phyloP scores from a whole-genome alignment of 495 filamentous ascomycete species.

The Stereocaulon alpinum region DNA sequence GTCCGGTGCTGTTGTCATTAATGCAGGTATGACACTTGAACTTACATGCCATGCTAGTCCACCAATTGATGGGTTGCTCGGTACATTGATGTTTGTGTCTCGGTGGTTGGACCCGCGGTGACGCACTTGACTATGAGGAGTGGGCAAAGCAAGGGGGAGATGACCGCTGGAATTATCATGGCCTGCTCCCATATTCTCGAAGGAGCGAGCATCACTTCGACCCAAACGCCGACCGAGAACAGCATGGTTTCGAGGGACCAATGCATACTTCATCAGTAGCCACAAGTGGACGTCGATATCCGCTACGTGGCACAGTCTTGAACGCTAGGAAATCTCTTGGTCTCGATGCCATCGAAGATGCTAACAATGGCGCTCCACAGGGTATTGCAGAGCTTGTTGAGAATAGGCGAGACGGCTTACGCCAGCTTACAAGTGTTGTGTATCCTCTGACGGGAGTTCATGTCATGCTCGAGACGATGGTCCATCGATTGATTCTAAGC shows the following conservation, averaged over 20 bases:
- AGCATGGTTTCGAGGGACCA: constrained; percentile 25
- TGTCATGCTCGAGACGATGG: background rate
- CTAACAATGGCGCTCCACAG: constrained; percentile 25
- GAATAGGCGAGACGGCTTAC: constrained; percentile 26
- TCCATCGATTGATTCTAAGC: background rate
- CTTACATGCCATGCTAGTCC: too few relatives aligned
- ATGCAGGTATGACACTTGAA: too few relatives aligned
- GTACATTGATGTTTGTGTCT: too few relatives aligned
- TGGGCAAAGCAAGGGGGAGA: constrained; percentile 26
- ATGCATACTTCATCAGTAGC: constrained; percentile 19
- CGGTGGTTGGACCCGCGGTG: constrained; percentile 28
- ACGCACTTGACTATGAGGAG: constrained; percentile 27
- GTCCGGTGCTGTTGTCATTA: too few relatives aligned
- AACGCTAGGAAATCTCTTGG: constrained; percentile 24
- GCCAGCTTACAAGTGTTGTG: constrained; percentile 26
- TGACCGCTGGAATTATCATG: constrained; percentile 27
- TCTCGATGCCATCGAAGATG: constrained; percentile 22
- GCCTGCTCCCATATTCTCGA: constrained; percentile 29
- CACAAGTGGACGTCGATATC: constrained; percentile 22
- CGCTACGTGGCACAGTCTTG: constrained; percentile 22
- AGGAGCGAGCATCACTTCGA: constrained; percentile 25
- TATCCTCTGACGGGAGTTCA: constrained; percentile 24
- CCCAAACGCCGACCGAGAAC: constrained; percentile 15
- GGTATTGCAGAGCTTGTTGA: constrained; percentile 28
- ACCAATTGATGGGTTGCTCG: too few relatives aligned